A percentile compares a stretch with the other conserved stretches of the same genome.
Conservation (phyloP, 257 asterid species). For the Lithospermum erythrorhizon region DNA sequence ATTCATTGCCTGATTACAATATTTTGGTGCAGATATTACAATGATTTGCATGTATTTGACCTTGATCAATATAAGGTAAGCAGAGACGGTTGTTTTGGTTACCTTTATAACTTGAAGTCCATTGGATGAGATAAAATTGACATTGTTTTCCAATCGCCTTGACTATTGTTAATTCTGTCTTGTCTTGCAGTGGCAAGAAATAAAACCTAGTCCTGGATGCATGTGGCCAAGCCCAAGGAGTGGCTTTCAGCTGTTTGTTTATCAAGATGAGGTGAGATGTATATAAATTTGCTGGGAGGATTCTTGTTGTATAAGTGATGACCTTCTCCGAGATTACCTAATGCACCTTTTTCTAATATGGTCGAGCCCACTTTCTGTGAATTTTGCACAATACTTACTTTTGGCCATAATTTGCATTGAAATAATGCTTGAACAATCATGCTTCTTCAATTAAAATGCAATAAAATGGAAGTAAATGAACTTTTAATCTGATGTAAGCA, state of each 20-base stretch:
- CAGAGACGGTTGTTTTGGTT: not conserved
- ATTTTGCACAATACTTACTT: not conserved
- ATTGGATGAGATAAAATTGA: not conserved
- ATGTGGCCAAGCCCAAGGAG: constrained; percentile 99
- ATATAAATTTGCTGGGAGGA: not conserved
- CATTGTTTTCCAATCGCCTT: not conserved
- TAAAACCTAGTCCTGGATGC: constrained; percentile 81
- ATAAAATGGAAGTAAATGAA: no score
- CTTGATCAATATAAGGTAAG: constrained; percentile 87
- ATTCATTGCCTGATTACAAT: not conserved
- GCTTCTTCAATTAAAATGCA: no score
- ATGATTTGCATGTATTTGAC: constrained; percentile 85
- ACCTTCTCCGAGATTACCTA: constrained; percentile 5
- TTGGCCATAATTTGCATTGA: not conserved
- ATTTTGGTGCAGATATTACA: constrained; percentile 59
- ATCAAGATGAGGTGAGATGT: constrained; percentile 75
- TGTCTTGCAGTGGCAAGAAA: constrained; percentile 86
- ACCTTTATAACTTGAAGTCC: constrained; percentile 11
- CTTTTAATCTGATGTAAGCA: no score
- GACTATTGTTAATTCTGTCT: constrained; percentile 4
- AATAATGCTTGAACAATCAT: no score
- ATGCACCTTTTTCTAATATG: not conserved
- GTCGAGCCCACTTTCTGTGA: not conserved
- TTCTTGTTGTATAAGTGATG: constrained; percentile 6
- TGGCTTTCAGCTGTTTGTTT: constrained; percentile 82